phyloP scores from a whole-genome alignment of 768 basidiomycete genomes.

The Termitomyces eurrhizus region DNA sequence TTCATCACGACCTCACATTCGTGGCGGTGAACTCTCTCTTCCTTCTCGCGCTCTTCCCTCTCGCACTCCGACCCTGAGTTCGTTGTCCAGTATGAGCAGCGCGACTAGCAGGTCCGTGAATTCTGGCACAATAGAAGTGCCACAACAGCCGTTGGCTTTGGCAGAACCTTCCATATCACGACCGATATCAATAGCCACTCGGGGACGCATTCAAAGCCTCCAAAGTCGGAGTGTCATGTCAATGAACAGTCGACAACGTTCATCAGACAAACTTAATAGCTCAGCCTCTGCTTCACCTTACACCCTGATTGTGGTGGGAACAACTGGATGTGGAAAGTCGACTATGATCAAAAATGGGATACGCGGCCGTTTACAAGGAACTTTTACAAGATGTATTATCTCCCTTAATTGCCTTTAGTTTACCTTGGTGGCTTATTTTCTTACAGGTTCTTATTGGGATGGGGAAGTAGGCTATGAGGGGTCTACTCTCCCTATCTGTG shows the following conservation, averaged over 20 bases:
- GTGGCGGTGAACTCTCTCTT: slow-evolving; percentile 59
- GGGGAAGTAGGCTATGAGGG: slow-evolving; percentile 27
- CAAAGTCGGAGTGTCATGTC: slow-evolving; percentile 62
- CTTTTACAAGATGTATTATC: slow-evolving; percentile 38
- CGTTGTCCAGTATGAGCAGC: slow-evolving; percentile 35
- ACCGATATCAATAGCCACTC: slow-evolving; percentile 16
- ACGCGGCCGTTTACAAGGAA: slow-evolving; percentile 42
- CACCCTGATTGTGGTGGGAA: slow-evolving; percentile 77
- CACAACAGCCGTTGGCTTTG: slow-evolving; percentile 34
- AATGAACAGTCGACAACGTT: slow-evolving; percentile 29
- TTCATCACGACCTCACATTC: slow-evolving; percentile 35
- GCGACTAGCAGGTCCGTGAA: slow-evolving; percentile 31
- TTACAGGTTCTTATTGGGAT: slow-evolving; percentile 31
- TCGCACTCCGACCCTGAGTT: slow-evolving; percentile 39
- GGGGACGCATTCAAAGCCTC: slow-evolving; percentile 53
- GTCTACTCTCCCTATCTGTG: slow-evolving; percentile 42
- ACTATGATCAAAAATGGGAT: slow-evolving; percentile 76
- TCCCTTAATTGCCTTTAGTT: background rate
- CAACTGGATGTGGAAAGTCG: slow-evolving; percentile 79
- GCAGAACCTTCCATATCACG: slow-evolving; percentile 31
- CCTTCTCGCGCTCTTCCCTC: slow-evolving; percentile 56
- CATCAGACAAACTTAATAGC: slow-evolving; percentile 22
- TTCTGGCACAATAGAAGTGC: slow-evolving; percentile 32
- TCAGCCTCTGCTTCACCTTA: slow-evolving; percentile 28
- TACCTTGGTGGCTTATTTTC: slow-evolving; percentile 1